A percentile compares a stretch with the other conserved stretches of the same genome.
phyloP scores from a whole-genome alignment of 768 basidiomycete species.

The Atractiella rhizophila region DNA sequence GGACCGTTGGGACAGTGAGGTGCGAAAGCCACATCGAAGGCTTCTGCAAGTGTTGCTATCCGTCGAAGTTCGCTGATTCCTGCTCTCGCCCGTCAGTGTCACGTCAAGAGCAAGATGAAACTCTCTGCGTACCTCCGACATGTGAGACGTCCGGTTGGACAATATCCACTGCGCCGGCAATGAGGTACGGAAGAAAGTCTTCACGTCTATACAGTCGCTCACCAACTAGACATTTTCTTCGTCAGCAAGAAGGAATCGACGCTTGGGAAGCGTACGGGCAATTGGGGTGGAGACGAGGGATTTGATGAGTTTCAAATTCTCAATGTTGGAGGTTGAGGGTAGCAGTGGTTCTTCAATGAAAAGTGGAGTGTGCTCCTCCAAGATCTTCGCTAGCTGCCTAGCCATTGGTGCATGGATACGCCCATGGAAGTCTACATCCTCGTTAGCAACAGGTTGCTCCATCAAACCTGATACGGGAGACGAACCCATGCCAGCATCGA shows the following conservation, averaged over 20 bases:
- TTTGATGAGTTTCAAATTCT: slow-evolving; percentile 37
- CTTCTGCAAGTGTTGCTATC: slow-evolving; percentile 36
- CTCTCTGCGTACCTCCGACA: slow-evolving; percentile 23
- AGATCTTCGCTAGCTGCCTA: slow-evolving; percentile 36
- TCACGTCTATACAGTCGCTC: slow-evolving; percentile 38
- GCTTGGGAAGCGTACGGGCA: slow-evolving; percentile 34
- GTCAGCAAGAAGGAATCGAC: background rate
- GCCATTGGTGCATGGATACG: slow-evolving; percentile 44
- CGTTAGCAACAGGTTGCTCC: background rate
- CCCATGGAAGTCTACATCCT: slow-evolving; percentile 38
- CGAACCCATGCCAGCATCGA: slow-evolving; percentile 31
- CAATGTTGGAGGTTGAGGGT: slow-evolving; percentile 34
- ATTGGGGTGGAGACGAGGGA: slow-evolving; percentile 35
- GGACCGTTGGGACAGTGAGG: slow-evolving; percentile 51
- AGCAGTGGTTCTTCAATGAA: slow-evolving; percentile 44
- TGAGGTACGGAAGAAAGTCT: slow-evolving; percentile 20
- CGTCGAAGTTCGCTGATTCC: slow-evolving; percentile 36
- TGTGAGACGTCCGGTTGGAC: slow-evolving; percentile 38
- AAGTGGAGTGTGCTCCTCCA: slow-evolving; percentile 35
- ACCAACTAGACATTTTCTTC: slow-evolving; percentile 13
- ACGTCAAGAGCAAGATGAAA: background rate
- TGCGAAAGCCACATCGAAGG: slow-evolving; percentile 43
- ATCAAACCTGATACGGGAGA: background rate
- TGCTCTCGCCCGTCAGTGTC: slow-evolving; percentile 35
- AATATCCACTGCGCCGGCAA: slow-evolving; percentile 35